Base-by-base conservation (phyloP, 225 moss, liverwort and hornwort species). In the Pseudisothecium myosuroides region DNA sequence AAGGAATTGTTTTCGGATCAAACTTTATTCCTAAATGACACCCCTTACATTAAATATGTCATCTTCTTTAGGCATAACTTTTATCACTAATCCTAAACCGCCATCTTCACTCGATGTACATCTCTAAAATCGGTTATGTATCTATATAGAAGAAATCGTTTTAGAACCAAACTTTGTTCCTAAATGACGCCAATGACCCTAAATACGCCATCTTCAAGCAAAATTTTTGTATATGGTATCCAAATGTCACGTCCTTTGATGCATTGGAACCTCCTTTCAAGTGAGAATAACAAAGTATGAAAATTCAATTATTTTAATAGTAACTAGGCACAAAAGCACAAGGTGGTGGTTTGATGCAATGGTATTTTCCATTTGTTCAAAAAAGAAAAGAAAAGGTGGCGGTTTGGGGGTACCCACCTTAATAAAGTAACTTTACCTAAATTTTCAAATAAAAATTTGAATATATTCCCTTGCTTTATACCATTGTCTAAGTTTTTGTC, bases 391-490 rank as follows among this genome's bases (percentile, higher is more conserved):
- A n/a, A n/a, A n/a, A n/a, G n/a, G n/a, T n/a, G 8, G 17, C 4
- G 14, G 63, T 67, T 23, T 3, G 1, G 5, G 4, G 4, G 22
- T 17, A 34, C 1, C 9, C 17, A n/a, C 4, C 4, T 4, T 45
- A 73, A 15, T 2, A 45, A 29, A 4, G 2, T 2, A 31, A 15
- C 6, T 18, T 45, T 6, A 18, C 7, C 2, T 49, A 0, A 31
- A 31, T 12, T 19, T 31, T 19, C 18, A 75, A 75, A 49, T 49
- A 18, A 32, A 0, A 31, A 47, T 47, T 47, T 31, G 18, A 74
- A 0, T 1, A 31, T 74, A 74, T 74, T 74, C 2, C 2, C 11
- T 0, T 1, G 0, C 5, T 74, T 29, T 31, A 11, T 6, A 18
- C 6, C 47, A 18, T 74, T 31, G 4, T 19, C 31, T 31, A 47